Percentiles rank a stretch among this genome's conserved stretches.
phyloP scores from a whole-genome alignment of 345 rosid genomes.

The Aquilaria sinensis region DNA sequence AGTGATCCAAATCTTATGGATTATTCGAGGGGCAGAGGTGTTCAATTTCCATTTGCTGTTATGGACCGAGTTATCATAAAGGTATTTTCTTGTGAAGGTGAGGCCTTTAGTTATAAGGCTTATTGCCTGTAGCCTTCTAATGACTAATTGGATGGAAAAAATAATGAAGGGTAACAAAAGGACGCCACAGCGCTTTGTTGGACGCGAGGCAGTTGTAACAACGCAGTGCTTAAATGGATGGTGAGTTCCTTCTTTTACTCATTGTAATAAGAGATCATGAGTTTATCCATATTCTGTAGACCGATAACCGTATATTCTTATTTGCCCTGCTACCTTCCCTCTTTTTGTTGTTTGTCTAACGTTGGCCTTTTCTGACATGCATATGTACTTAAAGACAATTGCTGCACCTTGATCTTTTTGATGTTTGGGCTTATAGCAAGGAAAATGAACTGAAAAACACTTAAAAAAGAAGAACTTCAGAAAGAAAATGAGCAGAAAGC shows the following conservation, averaged over 20 bases:
- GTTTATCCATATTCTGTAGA: too few relatives aligned
- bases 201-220: slow-evolving; percentile 86
- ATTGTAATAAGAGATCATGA: too few relatives aligned
- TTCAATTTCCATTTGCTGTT: slow-evolving; percentile 84
- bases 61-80: slow-evolving; percentile 84
- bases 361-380: too few relatives aligned
- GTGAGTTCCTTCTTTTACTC: slow-evolving; percentile 30
- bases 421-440: too few relatives aligned
- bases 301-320: too few relatives aligned
- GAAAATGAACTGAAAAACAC: too few relatives aligned
- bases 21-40: slow-evolving; percentile 60
- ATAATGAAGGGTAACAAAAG: slow-evolving; percentile 85
- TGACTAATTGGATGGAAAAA: slow-evolving; percentile 9
- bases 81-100: slow-evolving; percentile 34
- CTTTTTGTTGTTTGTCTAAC: too few relatives aligned
- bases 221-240: slow-evolving; percentile 98
- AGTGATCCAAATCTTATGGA: slow-evolving; percentile 39
- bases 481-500: too few relatives aligned
- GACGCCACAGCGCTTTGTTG: slow-evolving; percentile 88
- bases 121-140: slow-evolving; percentile 8
- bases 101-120: slow-evolving; percentile 1
- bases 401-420: too few relatives aligned
- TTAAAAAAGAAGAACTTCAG: too few relatives aligned
- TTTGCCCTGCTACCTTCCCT: too few relatives aligned
- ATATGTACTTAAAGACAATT: too few relatives aligned